Evolutionary conservation across 441 rosid species (phyloP), one percentile per base, ranked within the genome.

Genomic region (Gossypium trilobum): DNA sequence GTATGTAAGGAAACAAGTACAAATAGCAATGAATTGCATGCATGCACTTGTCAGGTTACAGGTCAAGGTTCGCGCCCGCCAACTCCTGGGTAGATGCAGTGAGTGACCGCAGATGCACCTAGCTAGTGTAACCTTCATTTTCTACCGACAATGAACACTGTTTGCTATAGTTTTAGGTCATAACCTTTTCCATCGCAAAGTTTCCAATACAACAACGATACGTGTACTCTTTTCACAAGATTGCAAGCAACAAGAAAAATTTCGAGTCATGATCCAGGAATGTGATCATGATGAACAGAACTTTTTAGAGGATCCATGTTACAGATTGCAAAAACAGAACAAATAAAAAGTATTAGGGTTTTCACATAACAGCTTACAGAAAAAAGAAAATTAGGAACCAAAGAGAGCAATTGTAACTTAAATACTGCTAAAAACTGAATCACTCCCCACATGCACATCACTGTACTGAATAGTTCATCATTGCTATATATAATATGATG

Each of bases 21-120:
- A 80, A 4, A 77, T 88, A 73, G 93, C 92, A 2, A 74, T 86
- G 77, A 90, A 83, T 14, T 87, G 92, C 71, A 91, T 91, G 97
- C 88, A 85, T 3, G 86, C 90, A 19, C 92, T 91, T 2, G 91
- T 86, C 31, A 84, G 88, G 20, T 83, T 93, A 82, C 97, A 93
- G 80, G 90, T 93, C 72, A 78, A 88, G 62, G 78, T 88, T 71
- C 87, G 89, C 33, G 88, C 93, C 8, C 83, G 89, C 76, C 96
- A 93, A 79, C 87, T 89, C 63, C 88, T 91, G 9, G 63, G 81
- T 57, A 71, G 11, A 67, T 78, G 64, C 60, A 42, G 17, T 13
- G 72, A 73, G 20, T 69, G 65, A 79, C 14, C 33, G 22, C 52
- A 4, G 6, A 55, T 57, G 20, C 65, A 2, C n/a, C 39, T 0